phyloP scores from a whole-genome alignment of 1,139 yeast species.

The Scheffersomyces segobiensis region DNA sequence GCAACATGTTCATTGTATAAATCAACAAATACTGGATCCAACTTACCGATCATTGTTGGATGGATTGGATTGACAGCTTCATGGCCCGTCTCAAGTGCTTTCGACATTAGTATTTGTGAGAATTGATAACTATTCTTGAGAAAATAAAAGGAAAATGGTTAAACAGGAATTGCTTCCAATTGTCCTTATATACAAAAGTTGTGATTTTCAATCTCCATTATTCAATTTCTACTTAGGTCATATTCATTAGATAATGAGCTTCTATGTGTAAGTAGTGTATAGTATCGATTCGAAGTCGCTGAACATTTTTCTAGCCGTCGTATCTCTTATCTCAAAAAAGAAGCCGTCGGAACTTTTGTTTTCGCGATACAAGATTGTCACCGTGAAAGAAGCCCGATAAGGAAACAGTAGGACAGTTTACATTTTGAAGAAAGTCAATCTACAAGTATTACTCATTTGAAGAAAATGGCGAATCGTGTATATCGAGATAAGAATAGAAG shows the following conservation, averaged over 20 bases:
- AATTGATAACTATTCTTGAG: background rate
- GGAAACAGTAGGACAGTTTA: background rate
- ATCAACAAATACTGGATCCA: constrained; percentile 21
- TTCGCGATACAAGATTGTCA: background rate
- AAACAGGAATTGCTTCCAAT: background rate
- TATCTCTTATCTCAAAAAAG: background rate
- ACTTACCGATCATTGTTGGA: constrained; percentile 18
- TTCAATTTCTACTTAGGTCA: background rate
- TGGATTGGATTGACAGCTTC: constrained; percentile 22
- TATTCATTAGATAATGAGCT: background rate
- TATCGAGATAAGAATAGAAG: background rate
- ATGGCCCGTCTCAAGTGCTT: constrained; percentile 10
- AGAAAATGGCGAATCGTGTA: background rate
- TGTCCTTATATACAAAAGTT: background rate
- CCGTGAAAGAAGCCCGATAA: background rate
- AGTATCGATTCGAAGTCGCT: background rate
- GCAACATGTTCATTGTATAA: constrained; percentile 21
- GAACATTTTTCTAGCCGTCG: background rate
- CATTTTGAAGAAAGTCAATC: background rate
- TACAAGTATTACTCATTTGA: background rate
- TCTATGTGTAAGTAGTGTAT: background rate
- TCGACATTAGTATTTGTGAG: background rate
- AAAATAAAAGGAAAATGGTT: background rate
- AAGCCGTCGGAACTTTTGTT: background rate
- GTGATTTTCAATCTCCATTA: background rate